Base-by-base conservation (phyloP, 1,139 yeast genomes). In the Geotrichum citri-aurantii region DNA sequence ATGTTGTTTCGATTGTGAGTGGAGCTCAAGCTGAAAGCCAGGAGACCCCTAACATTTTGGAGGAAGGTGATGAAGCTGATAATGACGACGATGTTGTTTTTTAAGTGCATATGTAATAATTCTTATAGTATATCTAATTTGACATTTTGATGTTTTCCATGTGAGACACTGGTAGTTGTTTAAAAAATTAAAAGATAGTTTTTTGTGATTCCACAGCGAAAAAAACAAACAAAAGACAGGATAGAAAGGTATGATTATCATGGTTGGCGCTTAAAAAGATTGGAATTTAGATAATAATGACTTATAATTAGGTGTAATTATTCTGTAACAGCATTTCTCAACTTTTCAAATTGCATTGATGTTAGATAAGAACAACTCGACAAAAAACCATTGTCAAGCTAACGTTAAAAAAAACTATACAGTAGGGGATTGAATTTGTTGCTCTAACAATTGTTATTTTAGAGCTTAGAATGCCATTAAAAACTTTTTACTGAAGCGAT, bases 71-170 rank as follows among this genome's bases (percentile, higher is more conserved):
- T 50, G 58, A 54, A 33, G 59, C 56, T 29, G 64, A 61, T 21
- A 65, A 66, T 40, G 70, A 67, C 46, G 65, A 64, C 37, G 70
- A 67, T 57, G 69, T 67, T 46, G 67, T 67, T 52, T 67, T 67
- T 58, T 67, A 63, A 56, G 21, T 51, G 58, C 58, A 56, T 56
- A 29, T 46, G 52, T n/a, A 37, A 37, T 37, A 37, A 37, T 37
- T 37, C 19, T 37, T 5, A 37, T 17, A 26, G 29, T 37, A 37
- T n/a, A 37, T 37, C 17, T 37, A 37, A 37, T 37, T 37, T 37
- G 21, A 37, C 21, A 37, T 37, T 37, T 37, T 37, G 44, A 14
- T 26, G 17, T 37, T 37, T 37, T 37, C 19, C 14, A n/a, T 17
- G 44, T 5, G 7, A 37, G 14, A 37, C 7, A 37, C 44, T 12